phyloP scores from a whole-genome alignment of 1,284 basidiomycete species.

The Tilletia setariae region DNA sequence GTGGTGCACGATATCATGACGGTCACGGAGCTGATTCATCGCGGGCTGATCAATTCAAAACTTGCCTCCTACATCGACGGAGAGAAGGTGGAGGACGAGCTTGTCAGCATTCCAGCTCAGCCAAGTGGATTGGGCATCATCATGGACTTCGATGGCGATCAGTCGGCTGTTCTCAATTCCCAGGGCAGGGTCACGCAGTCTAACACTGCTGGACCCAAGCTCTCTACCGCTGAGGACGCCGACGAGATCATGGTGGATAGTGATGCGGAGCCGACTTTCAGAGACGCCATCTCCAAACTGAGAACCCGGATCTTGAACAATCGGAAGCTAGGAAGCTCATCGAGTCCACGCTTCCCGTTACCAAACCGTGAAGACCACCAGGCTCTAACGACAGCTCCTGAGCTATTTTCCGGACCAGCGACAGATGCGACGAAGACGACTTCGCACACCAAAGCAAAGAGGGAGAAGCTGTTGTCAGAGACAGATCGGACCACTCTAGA shows the following conservation, averaged over 20 bases:
- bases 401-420: background rate
- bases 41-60: slow-evolving; percentile 28
- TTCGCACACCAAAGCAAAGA: background rate
- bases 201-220: background rate
- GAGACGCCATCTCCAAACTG: background rate
- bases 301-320: background rate
- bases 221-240: too few species aligned
- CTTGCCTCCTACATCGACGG: slow-evolving; percentile 15
- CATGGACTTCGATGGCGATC: background rate
- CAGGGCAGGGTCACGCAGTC: background rate
- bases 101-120: background rate
- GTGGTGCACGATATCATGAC: slow-evolving; percentile 29
- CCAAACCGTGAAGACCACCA: background rate
- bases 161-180: background rate
- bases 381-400: background rate
- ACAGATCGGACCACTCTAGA: background rate
- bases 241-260: background rate
- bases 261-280: background rate
- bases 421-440: background rate
- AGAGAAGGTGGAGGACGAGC: background rate
- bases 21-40: slow-evolving; percentile 28
- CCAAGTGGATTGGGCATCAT: slow-evolving; percentile 9
- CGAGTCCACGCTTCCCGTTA: background rate
- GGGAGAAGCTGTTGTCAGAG: background rate
- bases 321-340: background rate